Evolutionary conservation across 2,329 filamentous ascomycete species (phyloP).

Genomic region (Sporothrix schenckii): DNA sequence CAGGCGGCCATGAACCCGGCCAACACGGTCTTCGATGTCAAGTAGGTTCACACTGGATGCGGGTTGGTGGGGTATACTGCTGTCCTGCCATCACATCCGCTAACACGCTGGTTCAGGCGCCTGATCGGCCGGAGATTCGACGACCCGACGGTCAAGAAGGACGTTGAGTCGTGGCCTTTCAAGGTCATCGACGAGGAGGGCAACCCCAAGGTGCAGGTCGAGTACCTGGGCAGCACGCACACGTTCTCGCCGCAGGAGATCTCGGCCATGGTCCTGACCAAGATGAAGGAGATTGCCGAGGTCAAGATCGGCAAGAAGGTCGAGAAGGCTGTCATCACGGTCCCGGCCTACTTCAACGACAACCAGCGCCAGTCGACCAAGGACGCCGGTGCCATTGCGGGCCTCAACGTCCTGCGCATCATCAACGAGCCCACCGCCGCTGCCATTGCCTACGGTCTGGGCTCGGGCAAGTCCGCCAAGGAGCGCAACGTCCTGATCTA

Average conservation of each 20-base stretch:
- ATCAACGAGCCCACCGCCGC: slow-evolving; percentile 99
- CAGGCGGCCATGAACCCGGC: slow-evolving; percentile 98
- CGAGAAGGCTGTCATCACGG: slow-evolving; percentile 97
- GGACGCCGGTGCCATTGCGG: slow-evolving; percentile 96
- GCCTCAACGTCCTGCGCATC: slow-evolving; percentile 98
- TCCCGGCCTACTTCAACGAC: slow-evolving; percentile 99
- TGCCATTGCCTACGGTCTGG: slow-evolving; percentile 97
- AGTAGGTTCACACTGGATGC: slow-evolving; percentile 49
- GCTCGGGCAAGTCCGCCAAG: slow-evolving; percentile 91
- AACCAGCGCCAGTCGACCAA: slow-evolving; percentile 99
- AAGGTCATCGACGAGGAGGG: slow-evolving; percentile 90
- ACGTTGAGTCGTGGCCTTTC: slow-evolving; percentile 98
- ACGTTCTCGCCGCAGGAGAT: slow-evolving; percentile 97
- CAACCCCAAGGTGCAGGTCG: slow-evolving; percentile 89
- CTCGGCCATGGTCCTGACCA: slow-evolving; percentile 96
- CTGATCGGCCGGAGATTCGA: slow-evolving; percentile 95
- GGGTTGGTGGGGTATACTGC: slow-evolving; percentile 52
- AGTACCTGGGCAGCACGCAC: slow-evolving; percentile 95
- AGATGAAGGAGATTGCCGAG: slow-evolving; percentile 99
- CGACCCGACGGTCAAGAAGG: slow-evolving; percentile 97
- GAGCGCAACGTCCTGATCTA: slow-evolving; percentile 99
- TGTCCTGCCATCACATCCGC: not conserved
- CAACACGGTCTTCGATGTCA: slow-evolving; percentile 99
- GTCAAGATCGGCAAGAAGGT: slow-evolving; percentile 98
- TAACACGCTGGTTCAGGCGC: slow-evolving; percentile 63